Evolutionary conservation across 352 stramenopile genomes (phyloP).

Genomic region (Pilasporangium apinafurcum): DNA sequence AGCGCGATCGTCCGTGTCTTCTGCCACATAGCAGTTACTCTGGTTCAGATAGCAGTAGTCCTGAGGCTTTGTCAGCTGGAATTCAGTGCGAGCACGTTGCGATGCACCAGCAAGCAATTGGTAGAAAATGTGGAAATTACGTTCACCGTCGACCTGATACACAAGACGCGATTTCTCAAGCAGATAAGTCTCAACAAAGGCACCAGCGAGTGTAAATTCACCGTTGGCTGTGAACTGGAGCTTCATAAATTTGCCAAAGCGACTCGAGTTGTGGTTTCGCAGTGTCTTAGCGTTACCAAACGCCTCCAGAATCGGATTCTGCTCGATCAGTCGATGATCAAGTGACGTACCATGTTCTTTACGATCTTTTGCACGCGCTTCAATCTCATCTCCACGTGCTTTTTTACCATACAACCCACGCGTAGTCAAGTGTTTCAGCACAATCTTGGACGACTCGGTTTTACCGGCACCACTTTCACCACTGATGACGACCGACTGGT

Average conservation of each 20-base stretch:
- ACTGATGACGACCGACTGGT: constrained; percentile 85
- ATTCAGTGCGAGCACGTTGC: constrained; percentile 36
- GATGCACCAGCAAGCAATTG: constrained; percentile 80
- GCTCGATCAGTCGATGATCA: constrained; percentile 79
- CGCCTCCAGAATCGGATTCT: constrained; percentile 93
- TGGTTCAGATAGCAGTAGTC: constrained; percentile 94
- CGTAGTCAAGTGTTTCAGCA: constrained; percentile 84
- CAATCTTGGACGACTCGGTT: constrained; percentile 88
- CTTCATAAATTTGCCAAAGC: constrained; percentile 96
- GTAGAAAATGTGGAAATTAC: constrained; percentile 97
- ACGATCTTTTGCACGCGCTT: constrained; percentile 37
- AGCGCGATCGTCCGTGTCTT: constrained; percentile 89
- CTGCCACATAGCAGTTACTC: constrained; percentile 88
- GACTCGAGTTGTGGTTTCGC: constrained; percentile 92
- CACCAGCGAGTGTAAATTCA: constrained; percentile 79
- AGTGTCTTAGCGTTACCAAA: constrained; percentile 96
- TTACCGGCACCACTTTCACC: constrained; percentile 86
- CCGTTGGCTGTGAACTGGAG: constrained; percentile 89
- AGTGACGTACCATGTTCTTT: constrained; percentile 59
- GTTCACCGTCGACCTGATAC: constrained; percentile 87
- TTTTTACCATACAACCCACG: constrained; percentile 84
- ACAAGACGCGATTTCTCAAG: constrained; percentile 86
- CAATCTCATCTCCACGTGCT: constrained; percentile 66
- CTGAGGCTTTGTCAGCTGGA: constrained; percentile 67
- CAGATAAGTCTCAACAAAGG: constrained; percentile 86